Conservation (phyloP, 495 filamentous ascomycete genomes). For the Friedmanniomyces simplex region DNA sequence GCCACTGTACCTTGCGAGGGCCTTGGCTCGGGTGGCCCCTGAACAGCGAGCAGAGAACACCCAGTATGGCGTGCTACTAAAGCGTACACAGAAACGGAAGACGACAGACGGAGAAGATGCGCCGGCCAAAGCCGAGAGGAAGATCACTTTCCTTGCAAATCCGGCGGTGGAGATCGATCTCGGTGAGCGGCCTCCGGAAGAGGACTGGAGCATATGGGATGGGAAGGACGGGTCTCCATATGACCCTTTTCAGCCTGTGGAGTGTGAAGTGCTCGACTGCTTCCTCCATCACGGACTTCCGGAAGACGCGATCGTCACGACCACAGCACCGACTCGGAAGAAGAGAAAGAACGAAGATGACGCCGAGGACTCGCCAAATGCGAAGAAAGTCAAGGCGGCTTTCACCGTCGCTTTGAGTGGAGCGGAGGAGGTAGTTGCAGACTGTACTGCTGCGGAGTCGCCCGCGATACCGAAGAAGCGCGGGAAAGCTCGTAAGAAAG, state of each 20-base stretch:
- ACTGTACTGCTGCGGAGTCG: background rate
- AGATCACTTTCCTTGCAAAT: conserved; percentile 8
- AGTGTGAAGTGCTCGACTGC: conserved; percentile 14
- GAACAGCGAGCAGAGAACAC: conserved; percentile 3
- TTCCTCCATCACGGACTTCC: conserved; percentile 11
- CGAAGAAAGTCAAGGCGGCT: background rate
- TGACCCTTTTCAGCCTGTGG: conserved; percentile 12
- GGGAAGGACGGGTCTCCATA: conserved; percentile 14
- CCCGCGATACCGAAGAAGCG: background rate
- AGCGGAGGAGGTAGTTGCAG: too few species aligned
- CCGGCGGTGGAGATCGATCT: conserved; percentile 11
- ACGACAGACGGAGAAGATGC: conserved; percentile 1
- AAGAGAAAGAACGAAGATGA: background rate
- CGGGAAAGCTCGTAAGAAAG: background rate
- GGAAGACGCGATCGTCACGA: background rate
- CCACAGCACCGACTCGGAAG: background rate
- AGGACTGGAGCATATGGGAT: conserved; percentile 11
- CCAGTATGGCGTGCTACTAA: background rate
- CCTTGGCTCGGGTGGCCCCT: background rate
- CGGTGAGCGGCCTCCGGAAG: background rate
- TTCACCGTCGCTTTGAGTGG: too few species aligned
- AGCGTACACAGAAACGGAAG: conserved; percentile 4
- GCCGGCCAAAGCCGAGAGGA: conserved; percentile 1
- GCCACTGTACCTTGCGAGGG: conserved; percentile 5
- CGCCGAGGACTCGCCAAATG: background rate